Evolutionary conservation across 1,139 yeast genomes (phyloP).

Genomic region (Magnusiomyces starmeri): DNA sequence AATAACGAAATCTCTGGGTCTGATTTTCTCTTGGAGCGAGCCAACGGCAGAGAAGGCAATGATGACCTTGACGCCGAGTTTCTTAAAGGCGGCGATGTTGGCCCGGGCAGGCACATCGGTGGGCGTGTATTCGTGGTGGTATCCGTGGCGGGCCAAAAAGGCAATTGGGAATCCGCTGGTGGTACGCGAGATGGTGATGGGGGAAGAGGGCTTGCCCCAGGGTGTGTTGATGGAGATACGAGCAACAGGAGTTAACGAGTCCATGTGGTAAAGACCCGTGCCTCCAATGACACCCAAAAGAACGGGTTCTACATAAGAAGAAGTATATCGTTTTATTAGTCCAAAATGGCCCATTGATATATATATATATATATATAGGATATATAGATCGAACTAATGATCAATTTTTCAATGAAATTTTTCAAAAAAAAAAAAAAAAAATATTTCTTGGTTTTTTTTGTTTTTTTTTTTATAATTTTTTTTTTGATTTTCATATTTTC

Average conservation of each 20-base stretch:
- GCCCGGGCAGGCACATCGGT: conserved; percentile 90
- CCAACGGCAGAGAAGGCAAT: conserved; percentile 96
- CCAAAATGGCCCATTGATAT: conserved; percentile 1
- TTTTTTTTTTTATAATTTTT: too few relatives aligned
- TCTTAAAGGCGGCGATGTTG: conserved; percentile 90
- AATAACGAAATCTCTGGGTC: conserved; percentile 88
- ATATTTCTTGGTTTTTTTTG: not conserved
- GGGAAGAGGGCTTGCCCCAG: conserved; percentile 95
- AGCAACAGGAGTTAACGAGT: conserved; percentile 79
- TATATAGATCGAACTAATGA: not conserved
- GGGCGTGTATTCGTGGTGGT: conserved; percentile 81
- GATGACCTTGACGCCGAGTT: conserved; percentile 77
- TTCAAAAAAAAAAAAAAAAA: not conserved
- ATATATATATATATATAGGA: not conserved
- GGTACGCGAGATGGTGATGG: conserved; percentile 81
- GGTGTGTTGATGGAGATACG: conserved; percentile 77
- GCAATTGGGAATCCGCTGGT: conserved; percentile 78
- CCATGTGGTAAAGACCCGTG: conserved; percentile 89
- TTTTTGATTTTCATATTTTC: too few relatives aligned
- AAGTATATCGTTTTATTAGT: conserved; percentile 1
- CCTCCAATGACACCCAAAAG: conserved; percentile 91
- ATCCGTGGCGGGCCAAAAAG: conserved; percentile 91
- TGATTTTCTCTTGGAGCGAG: conserved; percentile 78
- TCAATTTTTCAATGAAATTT: not conserved
- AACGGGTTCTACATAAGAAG: conserved; percentile 43